Base-by-base conservation (phyloP, 2,329 filamentous ascomycete genomes). In the Calonectria pseudoturangicola region DNA sequence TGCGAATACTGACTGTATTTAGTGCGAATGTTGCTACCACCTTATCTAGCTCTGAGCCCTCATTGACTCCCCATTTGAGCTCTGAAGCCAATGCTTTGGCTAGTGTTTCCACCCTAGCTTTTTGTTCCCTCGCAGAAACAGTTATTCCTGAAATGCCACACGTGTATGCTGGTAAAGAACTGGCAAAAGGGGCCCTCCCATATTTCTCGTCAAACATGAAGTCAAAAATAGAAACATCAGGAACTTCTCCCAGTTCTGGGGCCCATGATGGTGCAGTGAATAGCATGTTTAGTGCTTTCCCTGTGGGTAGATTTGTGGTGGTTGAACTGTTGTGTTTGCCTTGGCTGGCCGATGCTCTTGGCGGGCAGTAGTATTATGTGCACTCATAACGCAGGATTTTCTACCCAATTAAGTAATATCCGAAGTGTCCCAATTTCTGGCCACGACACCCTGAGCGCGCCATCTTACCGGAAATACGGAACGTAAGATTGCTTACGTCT, bases 171-270 rank as follows among this genome's bases (percentile, higher is more conserved):
- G 54, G 33, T 21, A 58, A 18, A n/a, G 54, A 58, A 5, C 33
- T 58, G 12, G 33, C 33, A 41, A 16, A 41, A 1, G 54, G 36
- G 8, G 54, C 33, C 33, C 54, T 39, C n/a, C 54, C 54, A 58
- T 58, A 41, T 13, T 58, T 58, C 21, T 58, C 54, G 33, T 58
- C 54, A 21, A 58, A 41, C n/a, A 58, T 21, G 27, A 58, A 58
- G 21, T 58, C 54, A 13, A 58, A 27, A 13, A 58, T 58, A 6
- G 54, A 58, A 6, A 41, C 54, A 41, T 58, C 54, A 1, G 54
- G 54, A 13, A 41, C 27, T 9, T 58, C 54, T 4, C 54, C 33
- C n/a, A 58, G 33, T 9, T 58, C n/a, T 25, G 54, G 54, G 4
- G 21, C 21, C 54, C 33, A 58, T 25, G 54, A 27, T 0, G 54